A percentile compares a stretch with the other conserved stretches of the same genome.
phyloP scores from a whole-genome alignment of 2,329 filamentous ascomycete species.

The Botrytis galanthina region DNA sequence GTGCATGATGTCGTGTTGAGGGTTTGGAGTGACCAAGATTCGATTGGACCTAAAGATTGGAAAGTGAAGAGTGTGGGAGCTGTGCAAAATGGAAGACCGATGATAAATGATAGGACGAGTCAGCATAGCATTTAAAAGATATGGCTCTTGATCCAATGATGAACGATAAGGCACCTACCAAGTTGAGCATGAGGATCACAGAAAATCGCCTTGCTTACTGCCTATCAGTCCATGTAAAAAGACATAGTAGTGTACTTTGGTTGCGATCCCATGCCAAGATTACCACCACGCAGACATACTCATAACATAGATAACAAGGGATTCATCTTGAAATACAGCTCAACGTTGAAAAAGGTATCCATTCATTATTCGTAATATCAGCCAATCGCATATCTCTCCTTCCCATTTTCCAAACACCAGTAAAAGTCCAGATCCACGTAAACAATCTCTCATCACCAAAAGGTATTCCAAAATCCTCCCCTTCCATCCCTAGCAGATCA shows the following conservation, averaged over 20 bases:
- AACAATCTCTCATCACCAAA: background rate
- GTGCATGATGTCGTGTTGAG: background rate
- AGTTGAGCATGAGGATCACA: background rate
- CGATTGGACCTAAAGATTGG: background rate
- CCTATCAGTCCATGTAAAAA: background rate
- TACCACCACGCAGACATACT: background rate
- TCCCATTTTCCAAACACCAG: background rate
- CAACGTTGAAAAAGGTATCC: slow-evolving; percentile 3
- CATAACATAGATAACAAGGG: background rate
- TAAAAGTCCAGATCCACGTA: background rate
- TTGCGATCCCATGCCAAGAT: background rate
- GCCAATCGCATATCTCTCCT: background rate
- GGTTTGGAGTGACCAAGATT: background rate
- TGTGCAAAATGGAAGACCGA: background rate
- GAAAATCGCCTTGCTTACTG: background rate
- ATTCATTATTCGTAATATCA: slow-evolving; percentile 12
- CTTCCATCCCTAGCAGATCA: background rate
- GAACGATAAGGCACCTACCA: background rate
- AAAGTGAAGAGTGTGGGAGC: background rate
- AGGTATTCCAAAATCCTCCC: background rate
- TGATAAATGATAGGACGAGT: background rate
- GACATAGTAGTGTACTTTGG: background rate
- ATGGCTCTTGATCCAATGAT: background rate
- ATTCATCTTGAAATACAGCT: background rate
- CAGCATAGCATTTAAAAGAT: background rate